Evolutionary conservation across 1,284 basidiomycete species (phyloP), one percentile per base, ranked within the genome.

Genomic region (Tilletia walkeri): DNA sequence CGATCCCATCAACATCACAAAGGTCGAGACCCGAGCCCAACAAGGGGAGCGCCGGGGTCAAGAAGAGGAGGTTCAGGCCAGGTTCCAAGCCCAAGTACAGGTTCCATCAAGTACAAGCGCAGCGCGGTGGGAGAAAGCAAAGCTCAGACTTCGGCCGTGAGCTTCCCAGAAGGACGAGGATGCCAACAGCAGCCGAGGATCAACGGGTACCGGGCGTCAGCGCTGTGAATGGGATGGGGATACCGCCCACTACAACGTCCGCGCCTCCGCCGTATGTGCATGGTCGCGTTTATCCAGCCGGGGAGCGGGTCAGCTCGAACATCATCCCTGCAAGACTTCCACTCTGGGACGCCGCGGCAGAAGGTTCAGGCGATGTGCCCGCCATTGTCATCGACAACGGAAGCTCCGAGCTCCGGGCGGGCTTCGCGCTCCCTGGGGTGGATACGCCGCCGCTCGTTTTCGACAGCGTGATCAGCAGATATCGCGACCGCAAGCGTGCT

Each of bases 351-450:
- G 30, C 56, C 16, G 24, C 59, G 30, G 38, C 59, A 38, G 36
- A 63, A 16, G 16, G 36, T 14, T 24, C 16, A 7, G 38, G 30
- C 24, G 41, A 47, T 24, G 45, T 30, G 14, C 47, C 65, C 7
- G 39, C 92, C 0, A 89, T 98, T 75, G 88, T 95, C 79, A 94
- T 97, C 77, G 95, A 97, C 87, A 95, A 96, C 84, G 95, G 95
- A 70, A 90, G 93, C 4, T 92, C 90, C 48, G 89, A 87, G 70
- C 86, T 98, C 70, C 89, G 94, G 56, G 97, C 93, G 79, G 95
- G 95, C n/a, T 99, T 93, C 84, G 85, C 85, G 3, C 83, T 81
- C 4, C 82, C 84, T 66, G 86, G 87, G 6, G 50, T 39, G 0
- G 65, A 69, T 47, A 9, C 14, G 3, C 80, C 82, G 0, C 72